Conservation (phyloP, 305 asterid genomes). For the Ajuga reptans region DNA sequence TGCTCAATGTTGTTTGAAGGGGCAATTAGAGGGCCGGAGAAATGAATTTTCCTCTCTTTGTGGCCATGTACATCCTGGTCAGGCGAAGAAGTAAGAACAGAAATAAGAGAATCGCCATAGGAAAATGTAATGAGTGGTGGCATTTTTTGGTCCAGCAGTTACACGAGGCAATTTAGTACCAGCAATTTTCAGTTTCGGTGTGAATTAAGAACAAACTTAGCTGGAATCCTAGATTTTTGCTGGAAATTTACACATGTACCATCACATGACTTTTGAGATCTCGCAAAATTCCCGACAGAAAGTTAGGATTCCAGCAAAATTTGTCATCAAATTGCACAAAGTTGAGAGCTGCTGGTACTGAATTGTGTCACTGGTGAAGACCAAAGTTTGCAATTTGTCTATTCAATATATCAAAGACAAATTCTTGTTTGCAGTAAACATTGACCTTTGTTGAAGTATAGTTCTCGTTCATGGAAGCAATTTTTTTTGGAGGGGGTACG, state of each 20-base stretch:
- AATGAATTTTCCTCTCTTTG: conserved; percentile 45
- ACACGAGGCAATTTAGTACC: not conserved
- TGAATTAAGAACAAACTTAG: too few species aligned
- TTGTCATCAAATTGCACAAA: not conserved
- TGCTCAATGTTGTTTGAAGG: conserved; percentile 68
- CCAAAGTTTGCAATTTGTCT: not conserved
- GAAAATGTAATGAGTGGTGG: not conserved
- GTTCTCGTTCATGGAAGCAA: not conserved
- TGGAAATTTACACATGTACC: not conserved
- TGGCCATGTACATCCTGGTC: conserved; percentile 39
- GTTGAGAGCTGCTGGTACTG: not conserved
- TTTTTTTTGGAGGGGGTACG: not conserved
- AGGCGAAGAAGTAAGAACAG: not conserved
- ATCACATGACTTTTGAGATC: too few species aligned
- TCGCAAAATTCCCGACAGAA: not conserved
- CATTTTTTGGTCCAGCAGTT: too few species aligned
- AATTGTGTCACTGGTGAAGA: not conserved
- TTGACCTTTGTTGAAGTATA: not conserved
- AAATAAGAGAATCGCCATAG: not conserved
- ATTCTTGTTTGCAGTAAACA: not conserved
- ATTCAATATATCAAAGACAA: not conserved
- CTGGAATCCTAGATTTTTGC: not conserved
- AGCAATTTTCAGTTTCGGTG: not conserved
- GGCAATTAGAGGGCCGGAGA: conserved; percentile 71
- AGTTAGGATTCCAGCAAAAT: not conserved